phyloP scores from a whole-genome alignment of 768 basidiomycete species.

The Podaxis sp. region DNA sequence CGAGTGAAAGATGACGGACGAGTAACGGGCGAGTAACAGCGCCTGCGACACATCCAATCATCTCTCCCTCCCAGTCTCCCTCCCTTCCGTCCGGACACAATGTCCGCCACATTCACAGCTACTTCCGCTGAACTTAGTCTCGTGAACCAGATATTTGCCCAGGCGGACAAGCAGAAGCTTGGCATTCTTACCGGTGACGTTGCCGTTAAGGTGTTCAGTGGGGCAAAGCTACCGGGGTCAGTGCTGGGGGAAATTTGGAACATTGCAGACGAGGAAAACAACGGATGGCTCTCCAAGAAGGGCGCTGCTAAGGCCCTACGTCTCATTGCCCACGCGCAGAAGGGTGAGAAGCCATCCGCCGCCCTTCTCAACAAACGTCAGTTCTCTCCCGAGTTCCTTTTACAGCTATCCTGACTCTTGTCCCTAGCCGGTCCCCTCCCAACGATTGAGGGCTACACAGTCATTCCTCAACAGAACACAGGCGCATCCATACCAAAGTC shows the following conservation, averaged over 20 bases:
- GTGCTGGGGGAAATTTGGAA: slow-evolving; percentile 93
- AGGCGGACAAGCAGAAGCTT: slow-evolving; percentile 75
- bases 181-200: slow-evolving; percentile 89
- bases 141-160: slow-evolving; percentile 70
- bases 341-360: slow-evolving; percentile 66
- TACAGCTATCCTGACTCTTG: slow-evolving; percentile 18
- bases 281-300: slow-evolving; percentile 87
- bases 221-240: slow-evolving; percentile 75
- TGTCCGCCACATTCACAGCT: slow-evolving; percentile 47
- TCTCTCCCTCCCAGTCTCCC: slow-evolving; percentile 11
- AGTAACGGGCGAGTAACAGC: not conserved
- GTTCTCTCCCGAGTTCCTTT: slow-evolving; percentile 27
- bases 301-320: slow-evolving; percentile 88
- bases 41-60: slow-evolving; percentile 17
- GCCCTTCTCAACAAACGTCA: slow-evolving; percentile 72
- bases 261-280: slow-evolving; percentile 90
- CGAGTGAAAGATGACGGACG: slow-evolving; percentile 3
- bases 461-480: slow-evolving; percentile 57
- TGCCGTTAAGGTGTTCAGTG: slow-evolving; percentile 83
- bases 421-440: slow-evolving; percentile 78
- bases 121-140: slow-evolving; percentile 55
- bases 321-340: slow-evolving; percentile 91
- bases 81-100: slow-evolving; percentile 27
- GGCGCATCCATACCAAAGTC: slow-evolving; percentile 63
- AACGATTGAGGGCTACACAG: slow-evolving; percentile 69